Conservation (phyloP, 1,284 basidiomycete genomes). For the Chalciporus piperatoides region DNA sequence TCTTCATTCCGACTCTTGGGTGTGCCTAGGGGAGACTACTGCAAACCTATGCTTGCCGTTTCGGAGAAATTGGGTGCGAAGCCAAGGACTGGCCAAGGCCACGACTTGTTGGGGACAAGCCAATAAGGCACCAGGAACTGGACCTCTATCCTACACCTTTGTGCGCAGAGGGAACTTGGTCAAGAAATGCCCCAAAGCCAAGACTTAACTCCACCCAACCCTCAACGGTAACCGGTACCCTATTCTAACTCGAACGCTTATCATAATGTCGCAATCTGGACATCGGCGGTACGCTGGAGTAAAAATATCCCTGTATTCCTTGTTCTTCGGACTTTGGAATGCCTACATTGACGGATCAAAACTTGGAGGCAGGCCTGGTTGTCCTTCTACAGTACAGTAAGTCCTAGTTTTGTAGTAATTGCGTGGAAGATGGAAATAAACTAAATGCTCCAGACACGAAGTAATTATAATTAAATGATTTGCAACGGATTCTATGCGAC, state of each 20-base stretch:
- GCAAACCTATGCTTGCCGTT: too few species aligned
- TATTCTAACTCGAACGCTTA: not conserved
- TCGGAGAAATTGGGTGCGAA: not conserved
- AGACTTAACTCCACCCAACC: not conserved
- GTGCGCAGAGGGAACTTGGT: not conserved
- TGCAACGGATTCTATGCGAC: too few species aligned
- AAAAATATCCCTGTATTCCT: not conserved
- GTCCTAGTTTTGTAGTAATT: too few species aligned
- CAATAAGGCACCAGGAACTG: slow-evolving; percentile 28
- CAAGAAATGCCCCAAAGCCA: not conserved
- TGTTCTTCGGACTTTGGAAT: not conserved
- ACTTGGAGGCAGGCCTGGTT: not conserved
- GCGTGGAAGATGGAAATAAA: too few species aligned
- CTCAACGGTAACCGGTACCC: not conserved
- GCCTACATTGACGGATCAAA: not conserved
- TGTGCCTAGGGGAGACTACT: too few species aligned
- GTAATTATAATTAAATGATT: not conserved
- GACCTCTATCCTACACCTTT: not conserved
- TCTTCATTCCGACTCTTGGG: too few species aligned
- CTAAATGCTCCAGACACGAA: too few species aligned
- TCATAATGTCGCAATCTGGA: not conserved
- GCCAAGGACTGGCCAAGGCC: not conserved
- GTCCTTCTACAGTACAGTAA: too few species aligned
- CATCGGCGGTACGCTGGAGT: not conserved
- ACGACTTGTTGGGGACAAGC: not conserved